Base-by-base conservation (phyloP, 306 rosid genomes). In the Luffa acutangula region DNA sequence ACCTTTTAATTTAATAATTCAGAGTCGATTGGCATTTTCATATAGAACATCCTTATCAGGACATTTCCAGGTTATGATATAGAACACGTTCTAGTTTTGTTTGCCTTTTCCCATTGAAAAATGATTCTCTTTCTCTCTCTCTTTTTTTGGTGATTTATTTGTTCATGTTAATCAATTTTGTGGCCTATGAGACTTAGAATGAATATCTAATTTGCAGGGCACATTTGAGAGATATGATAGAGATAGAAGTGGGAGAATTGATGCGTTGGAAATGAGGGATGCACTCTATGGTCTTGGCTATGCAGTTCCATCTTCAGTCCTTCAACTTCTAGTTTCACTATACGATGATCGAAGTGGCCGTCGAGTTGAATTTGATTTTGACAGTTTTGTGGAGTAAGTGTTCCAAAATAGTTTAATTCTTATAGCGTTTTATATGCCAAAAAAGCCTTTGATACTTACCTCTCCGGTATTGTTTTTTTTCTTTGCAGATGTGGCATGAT, bases 221-320 rank as follows among this genome's bases (percentile, higher is more conserved):
- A 89, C 89, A 78, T 94, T 92, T 69, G 92, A 94, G 89, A 86
- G 92, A 83, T 94, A 92, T 42, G 97, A 94, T 80, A 87, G 78
- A 87, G 97, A 94, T 84, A 84, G 86, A 81, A 94, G 98, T 80
- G 97, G 97, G 39, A 92, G 85, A 72, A 94, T 94, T 77, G 95
- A 92, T 81, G 85, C 83, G 49, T 56, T 92, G 86, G 98, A 94
- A 79, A 81, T 94, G 57, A 91, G 97, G 80, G 98, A 94, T 84
- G 98, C 98, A 73, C 88, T 91, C 21, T 94, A 88, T 81, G 93
- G 97, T 70, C 87, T 89, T 80, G 97, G 98, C 73, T 90, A 87
- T 81, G 87, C 88, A 2, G 81, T 91, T 58, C 97, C 97, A 1
- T 87, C 84, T 65, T 85, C 95, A 0, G 93, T 91, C 81, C 97